Percentiles rank a stretch among this genome's conserved stretches.
Conservation (phyloP, 1,284 basidiomycete species). For the Apiotrichum montevideense region DNA sequence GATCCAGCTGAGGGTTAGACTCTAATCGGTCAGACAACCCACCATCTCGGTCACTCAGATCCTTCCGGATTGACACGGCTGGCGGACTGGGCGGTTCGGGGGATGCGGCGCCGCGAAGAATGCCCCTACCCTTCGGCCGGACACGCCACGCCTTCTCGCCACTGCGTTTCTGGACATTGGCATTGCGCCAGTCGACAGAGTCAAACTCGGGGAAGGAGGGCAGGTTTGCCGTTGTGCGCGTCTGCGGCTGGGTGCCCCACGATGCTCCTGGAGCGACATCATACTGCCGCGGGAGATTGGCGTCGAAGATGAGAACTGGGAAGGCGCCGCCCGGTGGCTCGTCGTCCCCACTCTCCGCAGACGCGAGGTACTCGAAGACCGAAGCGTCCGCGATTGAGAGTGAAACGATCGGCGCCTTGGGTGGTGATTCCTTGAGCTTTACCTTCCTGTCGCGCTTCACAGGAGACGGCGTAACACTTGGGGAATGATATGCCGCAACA, state of each 20-base stretch:
- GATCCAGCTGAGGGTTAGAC: constrained; percentile 20
- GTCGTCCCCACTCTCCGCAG: constrained; percentile 10
- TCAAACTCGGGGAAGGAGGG: constrained; percentile 38
- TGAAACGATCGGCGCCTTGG: constrained; percentile 15
- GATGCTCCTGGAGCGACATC: constrained; percentile 23
- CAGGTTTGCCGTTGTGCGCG: constrained; percentile 5
- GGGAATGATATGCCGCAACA: constrained; percentile 16
- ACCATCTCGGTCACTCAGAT: constrained; percentile 15
- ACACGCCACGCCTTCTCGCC: constrained; percentile 41
- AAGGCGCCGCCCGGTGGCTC: constrained; percentile 37
- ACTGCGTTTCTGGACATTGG: constrained; percentile 23
- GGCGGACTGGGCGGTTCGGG: constrained; percentile 14
- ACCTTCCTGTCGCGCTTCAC: constrained; percentile 3
- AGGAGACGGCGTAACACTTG: constrained; percentile 4
- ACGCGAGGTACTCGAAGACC: constrained; percentile 36
- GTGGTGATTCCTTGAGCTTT: constrained; percentile 1
- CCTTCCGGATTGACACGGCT: constrained; percentile 21
- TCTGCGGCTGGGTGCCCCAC: constrained; percentile 11
- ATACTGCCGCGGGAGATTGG: constrained; percentile 38
- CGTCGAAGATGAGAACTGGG: constrained; percentile 44
- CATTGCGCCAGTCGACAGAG: constrained; percentile 41
- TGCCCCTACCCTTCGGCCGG: constrained; percentile 27
- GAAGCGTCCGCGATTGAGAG: constrained; percentile 26
- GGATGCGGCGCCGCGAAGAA: constrained; percentile 23
- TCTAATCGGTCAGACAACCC: constrained; percentile 3